Evolutionary conservation across 2,329 filamentous ascomycete species (phyloP).

Genomic region (Curvularia lunata): DNA sequence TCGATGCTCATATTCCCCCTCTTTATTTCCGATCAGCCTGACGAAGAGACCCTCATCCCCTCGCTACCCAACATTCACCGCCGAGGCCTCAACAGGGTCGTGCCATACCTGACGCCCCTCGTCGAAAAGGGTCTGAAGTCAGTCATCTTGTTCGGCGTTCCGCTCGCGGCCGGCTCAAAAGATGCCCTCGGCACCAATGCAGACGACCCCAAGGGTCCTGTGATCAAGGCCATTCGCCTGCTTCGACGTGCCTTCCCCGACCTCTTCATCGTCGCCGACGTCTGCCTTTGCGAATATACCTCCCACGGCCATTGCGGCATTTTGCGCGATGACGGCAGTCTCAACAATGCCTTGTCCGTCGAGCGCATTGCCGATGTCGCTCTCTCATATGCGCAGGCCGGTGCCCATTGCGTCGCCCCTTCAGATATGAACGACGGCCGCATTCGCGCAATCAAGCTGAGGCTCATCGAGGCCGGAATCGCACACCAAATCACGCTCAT

Average conservation of each 20-base stretch:
- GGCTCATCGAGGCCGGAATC: constrained; percentile 93
- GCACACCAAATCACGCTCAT: constrained; percentile 91
- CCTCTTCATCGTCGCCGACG: constrained; percentile 89
- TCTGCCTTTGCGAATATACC: constrained; percentile 98
- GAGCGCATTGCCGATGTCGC: constrained; percentile 97
- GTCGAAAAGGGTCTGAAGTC: constrained; percentile 88
- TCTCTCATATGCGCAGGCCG: constrained; percentile 93
- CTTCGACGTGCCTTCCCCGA: constrained; percentile 85
- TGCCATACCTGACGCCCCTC: constrained; percentile 84
- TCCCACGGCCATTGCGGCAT: constrained; percentile 98
- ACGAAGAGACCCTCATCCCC: constrained; percentile 88
- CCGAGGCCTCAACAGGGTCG: constrained; percentile 82
- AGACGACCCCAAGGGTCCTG: constrained; percentile 90
- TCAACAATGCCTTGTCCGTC: constrained; percentile 93
- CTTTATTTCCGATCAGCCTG: constrained; percentile 92
- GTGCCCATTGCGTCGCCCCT: constrained; percentile 94
- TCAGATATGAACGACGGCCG: constrained; percentile 99
- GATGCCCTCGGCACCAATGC: constrained; percentile 90
- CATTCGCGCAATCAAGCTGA: constrained; percentile 96
- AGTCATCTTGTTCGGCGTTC: constrained; percentile 95
- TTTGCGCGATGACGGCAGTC: constrained; percentile 84
- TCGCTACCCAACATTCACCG: constrained; percentile 91
- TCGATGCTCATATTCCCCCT: constrained; percentile 99
- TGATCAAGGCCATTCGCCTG: constrained; percentile 84
- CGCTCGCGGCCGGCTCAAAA: constrained; percentile 77